phyloP scores from a whole-genome alignment of 805 yeast genomes.

The Pichia scutulata region DNA sequence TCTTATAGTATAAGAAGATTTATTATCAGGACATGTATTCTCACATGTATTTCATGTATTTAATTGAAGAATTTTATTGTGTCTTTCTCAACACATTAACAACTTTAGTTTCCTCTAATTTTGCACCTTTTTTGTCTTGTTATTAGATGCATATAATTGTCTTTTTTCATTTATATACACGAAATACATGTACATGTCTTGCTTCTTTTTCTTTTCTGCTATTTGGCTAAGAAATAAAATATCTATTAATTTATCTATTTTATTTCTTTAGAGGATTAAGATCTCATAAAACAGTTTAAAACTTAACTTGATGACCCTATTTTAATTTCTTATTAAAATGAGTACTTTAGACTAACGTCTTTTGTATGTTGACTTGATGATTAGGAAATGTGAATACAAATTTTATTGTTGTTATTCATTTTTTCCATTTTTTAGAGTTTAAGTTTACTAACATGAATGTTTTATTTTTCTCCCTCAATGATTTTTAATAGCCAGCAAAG shows the following conservation, averaged over 20 bases:
- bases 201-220: conserved; percentile 5
- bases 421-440: conserved; percentile 13
- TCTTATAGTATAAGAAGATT: neutral
- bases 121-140: neutral
- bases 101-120: neutral
- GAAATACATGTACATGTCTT: conserved; percentile 8
- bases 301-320: conserved; percentile 24
- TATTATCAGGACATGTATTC: neutral
- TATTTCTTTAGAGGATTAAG: conserved; percentile 18
- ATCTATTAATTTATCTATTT: neutral
- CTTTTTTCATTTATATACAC: neutral
- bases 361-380: neutral
- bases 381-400: neutral
- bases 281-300: conserved; percentile 9
- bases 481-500: conserved; percentile 36
- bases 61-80: neutral
- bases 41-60: neutral
- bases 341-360: neutral
- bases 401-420: neutral
- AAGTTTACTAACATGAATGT: conserved; percentile 18
- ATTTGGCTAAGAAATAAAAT: neutral
- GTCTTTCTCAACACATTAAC: neutral
- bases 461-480: conserved; percentile 26
- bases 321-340: neutral
- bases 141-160: neutral